phyloP scores from a whole-genome alignment of 1,284 basidiomycete genomes.

The Fomitopsis pinicola region DNA sequence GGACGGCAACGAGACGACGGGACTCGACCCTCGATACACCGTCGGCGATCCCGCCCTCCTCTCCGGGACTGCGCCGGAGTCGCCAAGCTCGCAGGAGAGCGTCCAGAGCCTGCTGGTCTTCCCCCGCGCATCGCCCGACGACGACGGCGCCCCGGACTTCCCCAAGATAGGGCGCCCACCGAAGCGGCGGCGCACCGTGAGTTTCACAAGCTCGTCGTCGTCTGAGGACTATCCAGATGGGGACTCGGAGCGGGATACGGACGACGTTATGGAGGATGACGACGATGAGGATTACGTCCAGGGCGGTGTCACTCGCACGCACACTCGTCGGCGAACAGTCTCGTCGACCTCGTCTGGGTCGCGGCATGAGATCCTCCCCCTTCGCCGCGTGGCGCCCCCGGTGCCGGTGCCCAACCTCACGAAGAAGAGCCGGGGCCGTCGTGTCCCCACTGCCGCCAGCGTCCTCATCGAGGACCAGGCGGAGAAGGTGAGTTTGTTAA shows the following conservation, averaged over 20 bases:
- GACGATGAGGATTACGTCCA: conserved; percentile 32
- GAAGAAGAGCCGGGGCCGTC: conserved; percentile 67
- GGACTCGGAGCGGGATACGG: conserved; percentile 25
- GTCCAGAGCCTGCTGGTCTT: conserved; percentile 10
- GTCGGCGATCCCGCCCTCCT: conserved; percentile 4
- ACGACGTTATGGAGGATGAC: conserved; percentile 20
- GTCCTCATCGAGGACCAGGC: conserved; percentile 35
- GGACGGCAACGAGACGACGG: conserved; percentile 11
- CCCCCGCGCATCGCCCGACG: conserved; percentile 19
- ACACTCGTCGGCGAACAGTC: conserved; percentile 15
- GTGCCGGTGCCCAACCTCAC: conserved; percentile 69
- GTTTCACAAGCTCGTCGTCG: conserved; percentile 18
- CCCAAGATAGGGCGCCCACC: neutral
- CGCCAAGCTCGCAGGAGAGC: conserved; percentile 10
- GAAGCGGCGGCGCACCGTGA: conserved; percentile 19
- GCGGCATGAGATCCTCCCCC: neutral
- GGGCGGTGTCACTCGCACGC: conserved; percentile 24
- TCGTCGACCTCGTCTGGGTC: conserved; percentile 11
- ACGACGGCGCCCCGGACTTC: conserved; percentile 8
- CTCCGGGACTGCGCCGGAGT: conserved; percentile 3
- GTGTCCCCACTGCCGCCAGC: conserved; percentile 56
- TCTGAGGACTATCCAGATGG: conserved; percentile 17
- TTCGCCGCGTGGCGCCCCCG: conserved; percentile 40
- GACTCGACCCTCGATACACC: conserved; percentile 23
- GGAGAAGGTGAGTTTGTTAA: conserved; percentile 24